These are phyloP conservation scores for Stylonectria norvegica DNA, from an alignment of 2,329 filamentous ascomycete genomes.

Conservation along the genomic window DNA sequence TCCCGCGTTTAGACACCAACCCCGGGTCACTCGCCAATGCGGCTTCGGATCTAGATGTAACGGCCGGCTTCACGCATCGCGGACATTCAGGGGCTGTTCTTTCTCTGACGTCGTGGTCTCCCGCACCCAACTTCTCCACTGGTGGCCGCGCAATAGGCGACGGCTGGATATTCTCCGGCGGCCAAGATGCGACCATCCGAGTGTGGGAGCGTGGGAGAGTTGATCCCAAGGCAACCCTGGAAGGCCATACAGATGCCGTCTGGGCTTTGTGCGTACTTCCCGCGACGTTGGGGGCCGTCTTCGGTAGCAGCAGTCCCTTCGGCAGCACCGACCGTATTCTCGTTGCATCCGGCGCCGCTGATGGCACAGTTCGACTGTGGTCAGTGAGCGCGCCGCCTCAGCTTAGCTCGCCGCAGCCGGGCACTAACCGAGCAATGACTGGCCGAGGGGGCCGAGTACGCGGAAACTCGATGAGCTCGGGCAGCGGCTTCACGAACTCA, in stretches of 20 bases:
- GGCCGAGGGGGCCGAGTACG: slow-evolving; percentile 69
- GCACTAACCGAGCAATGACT: slow-evolving; percentile 53
- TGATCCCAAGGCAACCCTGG: slow-evolving; percentile 89
- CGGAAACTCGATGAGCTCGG: slow-evolving; percentile 90
- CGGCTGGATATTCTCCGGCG: slow-evolving; percentile 97
- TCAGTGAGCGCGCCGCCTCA: slow-evolving; percentile 89
- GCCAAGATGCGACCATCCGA: slow-evolving; percentile 86
- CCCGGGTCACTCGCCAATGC: slow-evolving; percentile 44
- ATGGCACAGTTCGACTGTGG: slow-evolving; percentile 91
- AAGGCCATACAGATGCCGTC: slow-evolving; percentile 92
- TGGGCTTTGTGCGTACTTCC: slow-evolving; percentile 95
- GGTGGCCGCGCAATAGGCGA: slow-evolving; percentile 85
- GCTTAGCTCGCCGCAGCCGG: slow-evolving; percentile 73
- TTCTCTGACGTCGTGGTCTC: slow-evolving; percentile 80
- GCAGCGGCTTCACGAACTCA: slow-evolving; percentile 84
- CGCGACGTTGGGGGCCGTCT: slow-evolving; percentile 73
- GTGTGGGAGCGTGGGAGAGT: slow-evolving; percentile 95
- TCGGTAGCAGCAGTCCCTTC: slow-evolving; percentile 70
- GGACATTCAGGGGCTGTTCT: slow-evolving; percentile 91
- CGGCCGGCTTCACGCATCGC: slow-evolving; percentile 90
- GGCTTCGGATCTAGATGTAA: slow-evolving; percentile 81
- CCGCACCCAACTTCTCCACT: slow-evolving; percentile 83
- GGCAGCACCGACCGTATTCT: slow-evolving; percentile 82
- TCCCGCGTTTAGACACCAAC: slow-evolving; percentile 71
- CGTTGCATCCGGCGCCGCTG: slow-evolving; percentile 86